Evolutionary conservation across 169 alveolate species (phyloP), one percentile per base, ranked within the genome.

Genomic region (Cryptosporidium bovis): DNA sequence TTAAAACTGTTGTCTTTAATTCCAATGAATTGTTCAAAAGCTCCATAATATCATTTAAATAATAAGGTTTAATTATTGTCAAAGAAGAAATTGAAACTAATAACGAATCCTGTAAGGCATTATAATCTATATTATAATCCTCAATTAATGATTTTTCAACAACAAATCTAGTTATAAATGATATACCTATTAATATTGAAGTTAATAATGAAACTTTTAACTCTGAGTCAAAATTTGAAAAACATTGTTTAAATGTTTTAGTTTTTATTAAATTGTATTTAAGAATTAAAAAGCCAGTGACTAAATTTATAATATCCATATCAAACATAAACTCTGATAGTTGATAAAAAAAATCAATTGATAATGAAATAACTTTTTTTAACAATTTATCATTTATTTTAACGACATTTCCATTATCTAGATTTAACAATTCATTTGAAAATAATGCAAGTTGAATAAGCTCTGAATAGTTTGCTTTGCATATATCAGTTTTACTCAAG

Each of bases 31-130:
- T 5, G 0, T 6, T 18, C 15, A 31, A 18, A 31, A 16, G 20
- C 15, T 62, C 68, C 20, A 31, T 62, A n/a, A 33, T 16, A 62
- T 62, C 31, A 6, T 40, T 40, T 3, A 15, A 62, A 27, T 62
- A 15, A 33, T 10, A 16, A n/a, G 18, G 6, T 62, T 62, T 62
- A 31, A 62, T 20, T 0, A 12, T n/a, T 2, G 51, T 51, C 10
- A 69, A 64, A 5, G 83, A 24, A 51, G 66, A 69, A 20, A 53
- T 3, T 16, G 60, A 50, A 12, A 69, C 8, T 1, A 64, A 48
- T 6, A 53, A 33, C 15, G 36, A 51, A 29, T 69, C 83, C 27
- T 69, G 83, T 1, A 69, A 40, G 48, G 48, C 0, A 1, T 8
- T 40, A 40, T 40, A 40, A 40, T 40, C 48, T 8, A 40, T 40